Percentiles rank a stretch among this genome's conserved stretches.
phyloP scores from a whole-genome alignment of 2,329 filamentous ascomycete genomes.

The Monosporascus sp. region DNA sequence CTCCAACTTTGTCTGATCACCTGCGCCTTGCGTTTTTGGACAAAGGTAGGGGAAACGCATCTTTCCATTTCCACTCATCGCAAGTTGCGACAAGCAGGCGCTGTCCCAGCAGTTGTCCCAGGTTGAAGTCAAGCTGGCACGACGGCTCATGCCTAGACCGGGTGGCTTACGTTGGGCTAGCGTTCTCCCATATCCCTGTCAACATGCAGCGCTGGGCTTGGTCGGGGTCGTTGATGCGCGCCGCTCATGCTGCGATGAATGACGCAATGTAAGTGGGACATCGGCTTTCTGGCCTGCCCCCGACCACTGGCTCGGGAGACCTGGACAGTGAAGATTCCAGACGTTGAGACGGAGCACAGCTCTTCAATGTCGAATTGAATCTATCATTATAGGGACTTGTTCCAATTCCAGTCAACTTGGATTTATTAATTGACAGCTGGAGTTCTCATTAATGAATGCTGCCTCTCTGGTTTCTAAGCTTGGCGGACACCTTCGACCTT shows the following conservation, averaged over 20 bases:
- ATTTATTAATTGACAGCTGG: background rate
- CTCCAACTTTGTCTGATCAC: no score
- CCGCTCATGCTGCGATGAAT: background rate
- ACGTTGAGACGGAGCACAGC: no score
- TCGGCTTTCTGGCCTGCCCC: background rate
- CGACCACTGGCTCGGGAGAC: background rate
- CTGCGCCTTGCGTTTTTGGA: no score
- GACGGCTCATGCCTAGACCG: background rate
- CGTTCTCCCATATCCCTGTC: background rate
- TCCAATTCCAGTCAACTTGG: background rate
- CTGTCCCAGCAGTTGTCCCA: no score
- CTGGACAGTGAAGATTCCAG: background rate
- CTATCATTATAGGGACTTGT: no score
- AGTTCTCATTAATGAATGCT: constrained; percentile 11
- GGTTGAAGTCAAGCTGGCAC: no score
- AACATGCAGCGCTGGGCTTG: background rate
- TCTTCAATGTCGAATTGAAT: no score
- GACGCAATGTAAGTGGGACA: background rate
- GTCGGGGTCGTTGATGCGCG: no score
- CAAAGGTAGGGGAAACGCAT: no score
- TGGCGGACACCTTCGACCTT: background rate
- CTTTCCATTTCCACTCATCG: no score
- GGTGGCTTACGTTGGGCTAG: background rate
- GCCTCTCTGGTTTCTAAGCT: constrained; percentile 1
- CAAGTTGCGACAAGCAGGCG: no score